These are phyloP conservation scores for Beta corolliflora DNA, from an alignment of 179 eudicot genomes.

Conservation along the genomic window DNA sequence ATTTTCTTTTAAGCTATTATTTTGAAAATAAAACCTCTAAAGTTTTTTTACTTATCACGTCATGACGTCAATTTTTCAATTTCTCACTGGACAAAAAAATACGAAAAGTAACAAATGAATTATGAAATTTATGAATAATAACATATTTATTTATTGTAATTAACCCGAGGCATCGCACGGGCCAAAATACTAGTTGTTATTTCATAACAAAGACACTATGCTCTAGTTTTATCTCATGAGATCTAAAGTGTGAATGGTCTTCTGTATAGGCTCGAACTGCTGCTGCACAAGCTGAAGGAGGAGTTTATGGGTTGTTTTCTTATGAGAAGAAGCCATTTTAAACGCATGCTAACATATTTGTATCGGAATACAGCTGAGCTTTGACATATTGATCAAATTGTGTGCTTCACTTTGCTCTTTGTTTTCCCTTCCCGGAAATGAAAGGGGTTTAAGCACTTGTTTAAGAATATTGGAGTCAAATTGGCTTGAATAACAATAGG, in stretches of 20 bases:
- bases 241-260: neutral
- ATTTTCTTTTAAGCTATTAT: too few species aligned
- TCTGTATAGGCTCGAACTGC: slow-evolving; percentile 62
- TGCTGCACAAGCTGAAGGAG: slow-evolving; percentile 90
- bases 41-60: too few species aligned
- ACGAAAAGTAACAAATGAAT: too few species aligned
- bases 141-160: too few species aligned
- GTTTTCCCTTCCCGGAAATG: neutral
- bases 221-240: neutral
- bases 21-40: too few species aligned
- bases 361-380: neutral
- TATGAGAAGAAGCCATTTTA: slow-evolving; percentile 73
- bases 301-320: slow-evolving; percentile 75
- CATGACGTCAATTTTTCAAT: too few species aligned
- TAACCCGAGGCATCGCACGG: too few species aligned
- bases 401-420: neutral
- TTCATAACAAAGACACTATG: too few species aligned
- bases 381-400: neutral
- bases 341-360: slow-evolving; percentile 19
- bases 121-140: too few species aligned
- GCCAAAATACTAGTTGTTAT: too few species aligned
- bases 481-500: neutral
- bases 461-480: neutral
- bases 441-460: neutral
- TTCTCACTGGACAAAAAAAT: too few species aligned